Evolutionary conservation across 2,329 filamentous ascomycete species (phyloP).

Genomic region (Phyllachora maydis): DNA sequence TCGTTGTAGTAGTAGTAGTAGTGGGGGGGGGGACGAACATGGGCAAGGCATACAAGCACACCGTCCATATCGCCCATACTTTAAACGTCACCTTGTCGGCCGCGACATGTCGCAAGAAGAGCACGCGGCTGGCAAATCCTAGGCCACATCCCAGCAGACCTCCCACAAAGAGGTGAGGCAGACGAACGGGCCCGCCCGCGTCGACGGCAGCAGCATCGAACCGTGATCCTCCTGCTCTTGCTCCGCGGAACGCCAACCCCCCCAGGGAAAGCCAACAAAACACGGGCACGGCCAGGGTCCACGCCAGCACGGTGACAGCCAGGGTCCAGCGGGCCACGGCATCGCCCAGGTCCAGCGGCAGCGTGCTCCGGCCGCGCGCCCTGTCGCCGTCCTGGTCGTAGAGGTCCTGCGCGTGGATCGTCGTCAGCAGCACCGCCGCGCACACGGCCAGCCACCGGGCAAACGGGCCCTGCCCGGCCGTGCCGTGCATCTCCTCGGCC

Average conservation of each 20-base stretch:
- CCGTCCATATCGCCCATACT: slow-evolving; percentile 9
- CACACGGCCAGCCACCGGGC: slow-evolving; percentile 5
- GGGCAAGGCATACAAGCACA: slow-evolving; percentile 1
- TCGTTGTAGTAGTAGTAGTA: too few relatives aligned
- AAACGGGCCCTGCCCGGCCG: background rate
- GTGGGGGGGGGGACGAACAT: too few relatives aligned
- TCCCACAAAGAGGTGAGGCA: background rate
- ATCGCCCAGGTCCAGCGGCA: slow-evolving; percentile 5
- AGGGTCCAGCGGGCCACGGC: background rate
- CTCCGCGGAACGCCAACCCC: too few relatives aligned
- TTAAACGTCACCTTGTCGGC: slow-evolving; percentile 6
- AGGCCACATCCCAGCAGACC: background rate
- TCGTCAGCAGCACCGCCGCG: slow-evolving; percentile 5
- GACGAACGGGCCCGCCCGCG: too few relatives aligned
- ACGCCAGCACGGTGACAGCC: background rate
- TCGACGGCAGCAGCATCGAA: too few relatives aligned
- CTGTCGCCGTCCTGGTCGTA: slow-evolving; percentile 8
- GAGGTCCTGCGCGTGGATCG: slow-evolving; percentile 9
- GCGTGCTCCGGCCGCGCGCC: slow-evolving; percentile 4
- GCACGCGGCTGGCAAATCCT: slow-evolving; percentile 1
- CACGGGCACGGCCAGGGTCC: too few relatives aligned
- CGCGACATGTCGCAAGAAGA: slow-evolving; percentile 2
- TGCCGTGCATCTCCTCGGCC: slow-evolving; percentile 8
- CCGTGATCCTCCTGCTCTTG: too few relatives aligned
- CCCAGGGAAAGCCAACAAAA: too few relatives aligned